Evolutionary conservation across 176 grass and related monocot species (phyloP), one percentile per base, ranked within the genome.

Genomic region (Oryza rufipogon): DNA sequence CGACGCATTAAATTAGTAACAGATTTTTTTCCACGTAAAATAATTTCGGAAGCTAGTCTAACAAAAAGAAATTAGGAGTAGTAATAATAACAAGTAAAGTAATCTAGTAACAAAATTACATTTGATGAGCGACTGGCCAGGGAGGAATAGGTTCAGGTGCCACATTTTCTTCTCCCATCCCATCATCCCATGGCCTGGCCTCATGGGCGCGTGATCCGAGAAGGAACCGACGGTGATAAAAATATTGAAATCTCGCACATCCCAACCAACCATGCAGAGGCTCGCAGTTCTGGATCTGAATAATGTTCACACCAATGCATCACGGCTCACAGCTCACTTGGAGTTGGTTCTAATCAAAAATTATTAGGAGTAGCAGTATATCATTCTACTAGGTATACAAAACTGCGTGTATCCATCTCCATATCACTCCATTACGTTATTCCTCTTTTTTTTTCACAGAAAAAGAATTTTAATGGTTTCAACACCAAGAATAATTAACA

Each of bases 381-480:
- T 75, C 71, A 47, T 72, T 1, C 10, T 71, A 13, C 11, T 8
- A 75, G 28, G 4, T 58, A 63, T 77, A 64, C 56, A 61, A 81
- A 58, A 46, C 44, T 12, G 11, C 5, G 0, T 68, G 16, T 33
- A 28, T 41, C 7, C 30, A 20, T 81, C 46, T 7, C 48, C 36
- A 12, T 82, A 44, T 73, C 1, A 63, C 6, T 23, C 13, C 51
- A 34, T 15, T 11, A 0, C 2, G 7, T 72, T 73, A 82, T 64
- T 64, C 34, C 15, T 73, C 78, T 7, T 14, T 52, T 5, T 10
- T 16, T 41, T 41, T 41, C 39, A 41, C 78, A 75, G 30, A 38
- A 39, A 75, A 87, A 74, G 69, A 79, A 87, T 60, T 19, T 60
- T 19, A 33, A 10, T 54, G 51, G 6, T 20, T 34, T 54, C 73